These are phyloP conservation scores for Blastocystis sp. DNA, from an alignment of 352 stramenopile genomes.

Conservation along the genomic window DNA sequence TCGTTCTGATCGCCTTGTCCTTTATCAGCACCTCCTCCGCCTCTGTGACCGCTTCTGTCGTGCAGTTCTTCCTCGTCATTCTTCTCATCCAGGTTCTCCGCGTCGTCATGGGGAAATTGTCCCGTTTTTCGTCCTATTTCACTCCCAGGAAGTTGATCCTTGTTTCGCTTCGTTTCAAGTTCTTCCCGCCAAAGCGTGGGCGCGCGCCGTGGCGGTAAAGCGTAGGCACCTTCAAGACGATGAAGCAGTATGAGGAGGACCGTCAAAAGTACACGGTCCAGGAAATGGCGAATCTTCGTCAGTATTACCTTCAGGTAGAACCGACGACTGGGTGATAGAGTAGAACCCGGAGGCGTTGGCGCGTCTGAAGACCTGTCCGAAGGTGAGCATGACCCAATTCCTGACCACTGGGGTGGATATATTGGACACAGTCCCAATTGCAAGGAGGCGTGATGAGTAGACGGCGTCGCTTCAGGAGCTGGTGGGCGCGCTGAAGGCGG, in stretches of 20 bases:
- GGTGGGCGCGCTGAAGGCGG: background rate
- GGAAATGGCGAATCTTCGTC: conserved; percentile 15
- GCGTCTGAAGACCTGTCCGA: conserved; percentile 41
- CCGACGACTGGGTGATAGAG: background rate
- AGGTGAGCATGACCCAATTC: conserved; percentile 16
- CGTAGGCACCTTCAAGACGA: background rate
- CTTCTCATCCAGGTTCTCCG: background rate
- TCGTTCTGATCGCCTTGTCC: conserved; percentile 20
- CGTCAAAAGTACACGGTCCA: conserved; percentile 5
- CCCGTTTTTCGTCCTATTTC: background rate
- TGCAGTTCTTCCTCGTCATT: conserved; percentile 14
- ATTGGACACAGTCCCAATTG: conserved; percentile 20
- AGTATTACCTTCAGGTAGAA: conserved; percentile 5
- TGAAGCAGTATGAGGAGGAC: conserved; percentile 45
- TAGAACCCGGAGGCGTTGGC: conserved; percentile 33
- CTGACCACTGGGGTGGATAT: conserved; percentile 41
- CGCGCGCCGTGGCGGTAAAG: background rate
- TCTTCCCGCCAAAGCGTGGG: conserved; percentile 18
- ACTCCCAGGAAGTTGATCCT: background rate
- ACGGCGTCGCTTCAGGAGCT: conserved; percentile 32
- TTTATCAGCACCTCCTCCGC: conserved; percentile 23
- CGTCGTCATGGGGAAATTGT: background rate
- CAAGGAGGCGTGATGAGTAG: background rate
- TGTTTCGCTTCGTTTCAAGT: background rate
- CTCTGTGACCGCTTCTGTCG: conserved; percentile 3